These are phyloP conservation scores for Begonia fuchsioides DNA, from an alignment of 306 rosid genomes.

Conservation along the genomic window DNA sequence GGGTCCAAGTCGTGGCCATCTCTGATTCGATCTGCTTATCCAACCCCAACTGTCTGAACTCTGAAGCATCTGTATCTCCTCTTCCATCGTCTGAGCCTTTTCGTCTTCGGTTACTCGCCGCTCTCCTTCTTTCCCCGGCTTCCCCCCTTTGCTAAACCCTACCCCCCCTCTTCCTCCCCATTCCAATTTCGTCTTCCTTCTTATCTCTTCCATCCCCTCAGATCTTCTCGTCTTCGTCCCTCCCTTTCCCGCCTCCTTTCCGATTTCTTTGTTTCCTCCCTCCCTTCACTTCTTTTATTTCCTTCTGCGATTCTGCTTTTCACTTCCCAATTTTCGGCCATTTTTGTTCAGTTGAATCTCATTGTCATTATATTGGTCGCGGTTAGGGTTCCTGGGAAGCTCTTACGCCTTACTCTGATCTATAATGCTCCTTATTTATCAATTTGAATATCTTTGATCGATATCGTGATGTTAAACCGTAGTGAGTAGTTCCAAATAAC, in stretches of 20 bases:
- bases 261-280: too few relatives aligned
- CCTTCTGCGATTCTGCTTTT: too few relatives aligned
- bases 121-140: slow-evolving; percentile 18
- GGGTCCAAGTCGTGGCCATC: too few relatives aligned
- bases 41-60: too few relatives aligned
- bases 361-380: neutral
- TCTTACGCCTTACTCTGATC: neutral
- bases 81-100: slow-evolving; percentile 42
- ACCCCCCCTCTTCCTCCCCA: slow-evolving; percentile 19
- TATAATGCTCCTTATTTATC: neutral
- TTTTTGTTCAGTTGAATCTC: neutral
- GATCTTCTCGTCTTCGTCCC: slow-evolving; percentile 21
- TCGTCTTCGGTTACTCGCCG: slow-evolving; percentile 51
- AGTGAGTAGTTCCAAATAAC: neutral
- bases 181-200: slow-evolving; percentile 1
- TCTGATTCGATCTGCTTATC: too few relatives aligned
- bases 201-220: slow-evolving; percentile 10
- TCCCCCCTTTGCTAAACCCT: slow-evolving; percentile 42
- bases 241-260: too few relatives aligned
- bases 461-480: neutral
- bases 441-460: neutral
- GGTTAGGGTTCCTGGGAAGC: slow-evolving; percentile 1
- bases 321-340: slow-evolving; percentile 2
- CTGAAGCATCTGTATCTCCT: too few relatives aligned
- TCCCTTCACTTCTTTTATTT: too few relatives aligned